These are phyloP conservation scores for Euptelea pleiosperma DNA, from an alignment of 164 flowering plant species.

Conservation along the genomic window DNA sequence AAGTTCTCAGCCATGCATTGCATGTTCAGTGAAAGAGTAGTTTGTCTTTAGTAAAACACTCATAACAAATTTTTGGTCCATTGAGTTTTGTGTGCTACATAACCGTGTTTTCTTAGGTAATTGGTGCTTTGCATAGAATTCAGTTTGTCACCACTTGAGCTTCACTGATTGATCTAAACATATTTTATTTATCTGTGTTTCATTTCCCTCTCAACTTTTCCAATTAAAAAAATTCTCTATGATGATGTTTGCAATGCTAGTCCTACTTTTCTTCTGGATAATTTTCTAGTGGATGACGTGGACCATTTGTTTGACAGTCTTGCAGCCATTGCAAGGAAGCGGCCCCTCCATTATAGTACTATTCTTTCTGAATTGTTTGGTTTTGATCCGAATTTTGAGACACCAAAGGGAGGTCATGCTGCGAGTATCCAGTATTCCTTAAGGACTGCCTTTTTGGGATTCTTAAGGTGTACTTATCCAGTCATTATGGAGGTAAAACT, in stretches of 20 bases:
- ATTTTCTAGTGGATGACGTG: slow-evolving; percentile 3
- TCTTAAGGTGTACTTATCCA: slow-evolving; percentile 74
- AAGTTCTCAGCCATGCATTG: no score
- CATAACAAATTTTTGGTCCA: no score
- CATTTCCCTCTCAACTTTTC: not conserved
- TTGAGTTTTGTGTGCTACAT: no score
- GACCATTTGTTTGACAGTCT: slow-evolving; percentile 53
- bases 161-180: no score
- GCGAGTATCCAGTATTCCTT: slow-evolving; percentile 80
- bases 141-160: no score
- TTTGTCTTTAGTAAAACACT: no score
- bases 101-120: no score
- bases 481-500: slow-evolving; percentile 62
- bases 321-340: slow-evolving; percentile 82
- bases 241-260: not conserved
- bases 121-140: no score
- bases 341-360: slow-evolving; percentile 55
- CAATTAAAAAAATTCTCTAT: not conserved
- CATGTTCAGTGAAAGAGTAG: no score
- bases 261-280: not conserved
- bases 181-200: not conserved
- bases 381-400: slow-evolving; percentile 58
- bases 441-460: slow-evolving; percentile 89
- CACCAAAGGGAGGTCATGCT: slow-evolving; percentile 55
- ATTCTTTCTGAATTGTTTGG: slow-evolving; percentile 65